phyloP scores from a whole-genome alignment of 2,329 filamentous ascomycete genomes.

The Exophiala lecanii-corni region DNA sequence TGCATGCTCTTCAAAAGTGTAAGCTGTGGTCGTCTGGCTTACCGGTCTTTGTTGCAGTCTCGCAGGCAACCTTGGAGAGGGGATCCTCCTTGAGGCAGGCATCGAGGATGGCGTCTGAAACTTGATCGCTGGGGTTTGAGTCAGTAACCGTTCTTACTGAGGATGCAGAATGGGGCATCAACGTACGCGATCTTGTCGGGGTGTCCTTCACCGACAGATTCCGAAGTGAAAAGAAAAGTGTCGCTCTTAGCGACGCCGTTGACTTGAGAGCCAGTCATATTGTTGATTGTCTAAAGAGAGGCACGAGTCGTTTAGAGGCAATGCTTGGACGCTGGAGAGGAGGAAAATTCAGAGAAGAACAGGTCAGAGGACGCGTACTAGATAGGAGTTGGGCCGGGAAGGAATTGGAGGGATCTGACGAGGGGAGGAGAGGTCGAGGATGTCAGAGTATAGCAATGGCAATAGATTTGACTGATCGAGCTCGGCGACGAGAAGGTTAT shows the following conservation, averaged over 20 bases:
- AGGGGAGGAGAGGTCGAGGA: too few species aligned
- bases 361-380: too few species aligned
- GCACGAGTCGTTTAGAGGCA: not conserved
- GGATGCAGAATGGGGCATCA: slow-evolving; percentile 12
- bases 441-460: too few species aligned
- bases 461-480: too few species aligned
- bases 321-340: slow-evolving; percentile 2
- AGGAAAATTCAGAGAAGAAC: too few species aligned
- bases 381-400: too few species aligned
- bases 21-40: slow-evolving; percentile 32
- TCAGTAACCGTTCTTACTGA: too few species aligned
- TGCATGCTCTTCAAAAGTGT: not conserved
- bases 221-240: slow-evolving; percentile 84
- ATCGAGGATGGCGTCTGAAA: slow-evolving; percentile 97
- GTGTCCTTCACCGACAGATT: slow-evolving; percentile 86
- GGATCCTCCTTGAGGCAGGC: slow-evolving; percentile 92
- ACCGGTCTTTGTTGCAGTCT: slow-evolving; percentile 99
- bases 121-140: slow-evolving; percentile 64
- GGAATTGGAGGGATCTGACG: too few species aligned
- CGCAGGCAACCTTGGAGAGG: slow-evolving; percentile 97
- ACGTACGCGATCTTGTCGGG: slow-evolving; percentile 86
- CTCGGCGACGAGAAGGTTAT: too few species aligned
- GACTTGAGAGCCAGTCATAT: slow-evolving; percentile 18
- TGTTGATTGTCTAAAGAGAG: not conserved
- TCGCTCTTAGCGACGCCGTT: slow-evolving; percentile 47